Evolutionary conservation across 169 alveolate genomes (phyloP), one percentile per base, ranked within the genome.

Genomic region (Babesia bigemina): DNA sequence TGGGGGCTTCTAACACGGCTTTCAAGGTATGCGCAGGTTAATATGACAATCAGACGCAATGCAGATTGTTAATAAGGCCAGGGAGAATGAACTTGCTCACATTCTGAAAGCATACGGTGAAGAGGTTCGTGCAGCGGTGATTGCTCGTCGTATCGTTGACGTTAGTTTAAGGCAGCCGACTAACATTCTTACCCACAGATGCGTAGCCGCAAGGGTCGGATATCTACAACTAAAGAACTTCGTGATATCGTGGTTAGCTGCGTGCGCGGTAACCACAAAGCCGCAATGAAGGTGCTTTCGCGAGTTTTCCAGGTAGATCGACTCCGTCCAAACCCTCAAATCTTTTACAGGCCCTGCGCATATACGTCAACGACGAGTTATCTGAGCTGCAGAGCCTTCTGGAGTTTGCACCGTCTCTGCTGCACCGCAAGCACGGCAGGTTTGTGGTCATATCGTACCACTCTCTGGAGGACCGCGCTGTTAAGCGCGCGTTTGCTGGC

Each of bases 361-460:
- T 90, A 14, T 77, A 86, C 49, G 79, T 90, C 55, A 90, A 90
- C 75, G 91, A 86, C 63, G 94, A 90, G 63, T 63, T 90, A 24
- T 28, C 72, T 29, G 90, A 87, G 44, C 79, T 90, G 57, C 67
- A 66, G 44, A 60, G 72, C 29, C 61, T 90, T 24, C 63, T 90
- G 78, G 62, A 79, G 21, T 29, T 74, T 29, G 66, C 85, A 17
- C 91, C 89, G 48, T 69, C 75, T 36, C 62, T 90, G 61, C 73
- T 90, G 49, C 67, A 75, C 21, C 50, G 58, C 36, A 69, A 58
- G n/a, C 56, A 76, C 29, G 88, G 86, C 50, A 52, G 88, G 4
- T 60, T 90, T 39, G 91, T 79, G 24, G 63, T 79, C 44, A 86
- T 90, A 22, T 75, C 94, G 19, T 90, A 90, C 71, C 94, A 90